A percentile compares a stretch with the other conserved stretches of the same genome.
phyloP scores from a whole-genome alignment of 345 rosid genomes.

The Gossypium turneri region DNA sequence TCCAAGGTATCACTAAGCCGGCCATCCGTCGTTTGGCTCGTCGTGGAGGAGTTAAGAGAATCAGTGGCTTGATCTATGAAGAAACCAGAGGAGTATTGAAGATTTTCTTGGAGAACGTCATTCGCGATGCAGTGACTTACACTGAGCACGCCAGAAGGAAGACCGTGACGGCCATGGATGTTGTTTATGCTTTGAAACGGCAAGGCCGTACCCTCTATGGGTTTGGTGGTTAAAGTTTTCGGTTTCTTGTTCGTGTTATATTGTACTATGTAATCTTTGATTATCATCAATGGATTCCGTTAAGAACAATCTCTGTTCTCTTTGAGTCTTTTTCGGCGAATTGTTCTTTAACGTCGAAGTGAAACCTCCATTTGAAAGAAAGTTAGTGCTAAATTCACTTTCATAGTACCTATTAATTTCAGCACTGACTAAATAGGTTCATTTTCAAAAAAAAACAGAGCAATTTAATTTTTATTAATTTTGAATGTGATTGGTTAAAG shows the following conservation, averaged over 20 bases:
- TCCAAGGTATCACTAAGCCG: slow-evolving; percentile 16
- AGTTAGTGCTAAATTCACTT: too few relatives aligned
- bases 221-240: slow-evolving; percentile 10
- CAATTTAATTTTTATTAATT: too few relatives aligned
- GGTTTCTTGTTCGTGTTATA: background rate
- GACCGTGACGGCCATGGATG: slow-evolving; percentile 21
- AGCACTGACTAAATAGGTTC: too few relatives aligned
- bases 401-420: too few relatives aligned
- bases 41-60: slow-evolving; percentile 15
- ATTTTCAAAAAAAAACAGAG: too few relatives aligned
- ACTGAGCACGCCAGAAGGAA: slow-evolving; percentile 19
- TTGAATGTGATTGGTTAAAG: too few relatives aligned
- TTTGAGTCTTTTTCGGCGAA: too few relatives aligned
- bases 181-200: slow-evolving; percentile 18
- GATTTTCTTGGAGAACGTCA: slow-evolving; percentile 19
- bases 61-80: slow-evolving; percentile 19
- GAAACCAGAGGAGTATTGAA: slow-evolving; percentile 19
- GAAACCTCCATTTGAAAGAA: background rate
- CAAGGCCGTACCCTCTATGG: slow-evolving; percentile 22
- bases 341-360: too few relatives aligned
- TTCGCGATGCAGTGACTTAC: slow-evolving; percentile 18
- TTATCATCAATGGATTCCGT: background rate
- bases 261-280: background rate
- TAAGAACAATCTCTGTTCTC: background rate
- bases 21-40: slow-evolving; percentile 19